Percentiles rank a stretch among this genome's conserved stretches.
Conservation (phyloP, 805 yeast species). For the Yarrowia bubula region DNA sequence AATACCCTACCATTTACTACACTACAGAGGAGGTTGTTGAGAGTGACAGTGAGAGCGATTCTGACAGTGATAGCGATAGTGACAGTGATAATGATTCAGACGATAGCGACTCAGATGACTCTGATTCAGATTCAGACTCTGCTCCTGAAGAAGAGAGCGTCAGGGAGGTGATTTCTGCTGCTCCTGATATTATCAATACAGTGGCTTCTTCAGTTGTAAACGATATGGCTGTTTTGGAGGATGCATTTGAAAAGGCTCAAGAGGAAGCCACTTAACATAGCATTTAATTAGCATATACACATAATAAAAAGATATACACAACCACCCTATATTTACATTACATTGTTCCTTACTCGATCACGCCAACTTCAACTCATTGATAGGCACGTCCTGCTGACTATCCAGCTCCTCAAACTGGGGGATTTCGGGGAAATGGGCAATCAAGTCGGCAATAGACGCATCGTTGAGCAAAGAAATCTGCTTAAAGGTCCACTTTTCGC, state of each 20-base stretch:
- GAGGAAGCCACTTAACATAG: background rate
- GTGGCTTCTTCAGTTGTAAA: background rate
- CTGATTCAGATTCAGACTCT: background rate
- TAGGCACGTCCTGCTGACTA: background rate
- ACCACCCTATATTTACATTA: background rate
- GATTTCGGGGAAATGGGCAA: constrained; percentile 37
- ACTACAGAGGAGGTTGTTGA: constrained; percentile 29
- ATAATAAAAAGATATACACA: background rate
- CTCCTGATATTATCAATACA: background rate
- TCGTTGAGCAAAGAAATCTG: constrained; percentile 53
- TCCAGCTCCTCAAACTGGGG: constrained; percentile 17
- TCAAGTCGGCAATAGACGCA: constrained; percentile 40
- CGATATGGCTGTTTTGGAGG: background rate
- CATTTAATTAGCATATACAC: background rate
- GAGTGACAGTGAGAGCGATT: constrained; percentile 23
- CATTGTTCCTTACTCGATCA: background rate
- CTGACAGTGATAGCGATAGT: constrained; percentile 19
- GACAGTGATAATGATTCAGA: constrained; percentile 24
- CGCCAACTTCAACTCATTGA: background rate
- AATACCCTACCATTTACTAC: constrained; percentile 64
- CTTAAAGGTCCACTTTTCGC: constrained; percentile 57
- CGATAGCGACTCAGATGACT: background rate
- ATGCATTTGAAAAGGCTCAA: constrained; percentile 3
- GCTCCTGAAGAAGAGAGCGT: constrained; percentile 18
- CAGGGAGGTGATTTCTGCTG: background rate